phyloP scores from a whole-genome alignment of 257 asterid species.

The Jacaranda copaia region DNA sequence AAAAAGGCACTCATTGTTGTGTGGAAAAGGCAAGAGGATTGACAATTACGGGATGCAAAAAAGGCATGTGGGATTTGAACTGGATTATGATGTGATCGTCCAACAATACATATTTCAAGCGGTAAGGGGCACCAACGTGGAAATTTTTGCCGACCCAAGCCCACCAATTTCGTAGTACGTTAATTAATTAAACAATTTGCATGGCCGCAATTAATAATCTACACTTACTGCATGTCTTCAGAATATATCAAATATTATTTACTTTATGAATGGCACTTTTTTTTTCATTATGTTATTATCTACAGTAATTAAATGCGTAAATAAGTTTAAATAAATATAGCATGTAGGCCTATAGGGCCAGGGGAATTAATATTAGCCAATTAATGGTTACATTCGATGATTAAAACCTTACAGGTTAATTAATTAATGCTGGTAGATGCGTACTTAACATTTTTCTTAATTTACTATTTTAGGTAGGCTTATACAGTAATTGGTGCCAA shows the following conservation, averaged over 20 bases:
- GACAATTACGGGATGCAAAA: neutral
- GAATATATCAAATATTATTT: neutral
- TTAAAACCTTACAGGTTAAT: neutral
- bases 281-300: too few species aligned
- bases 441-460: neutral
- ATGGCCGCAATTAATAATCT: neutral
- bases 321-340: too few species aligned
- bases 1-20: neutral
- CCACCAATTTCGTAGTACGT: neutral
- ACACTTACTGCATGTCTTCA: neutral
- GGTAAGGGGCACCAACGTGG: neutral
- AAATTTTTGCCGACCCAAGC: neutral
- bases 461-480: neutral
- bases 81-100: neutral
- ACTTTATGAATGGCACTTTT: too few species aligned
- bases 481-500: neutral
- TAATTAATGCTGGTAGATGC: neutral
- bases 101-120: neutral
- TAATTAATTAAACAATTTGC: constrained; percentile 1
- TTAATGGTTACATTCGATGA: neutral
- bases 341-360: neutral
- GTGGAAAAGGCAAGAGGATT: neutral
- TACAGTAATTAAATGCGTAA: too few species aligned
- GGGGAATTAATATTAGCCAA: neutral
- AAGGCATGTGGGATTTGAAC: constrained; percentile 2